These are phyloP conservation scores for Excoecaria cochinchinensis DNA, from an alignment of 345 rosid species.

Conservation along the genomic window DNA sequence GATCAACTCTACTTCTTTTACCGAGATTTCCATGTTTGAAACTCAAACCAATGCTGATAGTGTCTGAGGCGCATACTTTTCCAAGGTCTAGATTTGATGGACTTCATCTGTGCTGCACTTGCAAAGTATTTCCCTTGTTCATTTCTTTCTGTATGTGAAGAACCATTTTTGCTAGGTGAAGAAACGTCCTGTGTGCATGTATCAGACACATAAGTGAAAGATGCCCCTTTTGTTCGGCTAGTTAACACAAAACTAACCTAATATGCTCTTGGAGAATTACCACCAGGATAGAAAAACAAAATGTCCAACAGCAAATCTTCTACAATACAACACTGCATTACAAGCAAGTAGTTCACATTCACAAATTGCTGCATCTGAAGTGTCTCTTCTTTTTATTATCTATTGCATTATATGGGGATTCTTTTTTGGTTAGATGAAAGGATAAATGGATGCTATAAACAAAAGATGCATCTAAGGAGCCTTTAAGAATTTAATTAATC, in stretches of 20 bases:
- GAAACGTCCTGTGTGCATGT: neutral
- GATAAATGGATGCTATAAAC: neutral
- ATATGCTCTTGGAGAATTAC: neutral
- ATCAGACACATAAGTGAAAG: neutral
- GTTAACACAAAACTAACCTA: neutral
- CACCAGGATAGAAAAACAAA: neutral
- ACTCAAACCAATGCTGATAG: neutral
- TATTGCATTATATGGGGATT: neutral
- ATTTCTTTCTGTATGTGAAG: neutral
- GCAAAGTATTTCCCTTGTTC: neutral
- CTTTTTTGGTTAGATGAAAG: neutral
- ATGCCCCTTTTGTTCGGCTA: neutral
- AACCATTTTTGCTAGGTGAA: neutral
- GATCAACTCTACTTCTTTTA: constrained; percentile 19
- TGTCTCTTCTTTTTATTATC: neutral
- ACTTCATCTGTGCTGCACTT: neutral
- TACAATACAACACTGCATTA: neutral
- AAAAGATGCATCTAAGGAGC: too few relatives aligned
- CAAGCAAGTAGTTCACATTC: neutral
- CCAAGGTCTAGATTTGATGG: neutral
- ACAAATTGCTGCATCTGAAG: neutral
- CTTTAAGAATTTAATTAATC: too few relatives aligned
- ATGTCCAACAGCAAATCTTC: neutral
- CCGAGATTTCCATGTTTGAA: neutral
- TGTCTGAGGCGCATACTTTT: neutral